Evolutionary conservation across 164 flowering plant species (phyloP), one percentile per base, ranked within the genome.

Genomic region (Piper longum): DNA sequence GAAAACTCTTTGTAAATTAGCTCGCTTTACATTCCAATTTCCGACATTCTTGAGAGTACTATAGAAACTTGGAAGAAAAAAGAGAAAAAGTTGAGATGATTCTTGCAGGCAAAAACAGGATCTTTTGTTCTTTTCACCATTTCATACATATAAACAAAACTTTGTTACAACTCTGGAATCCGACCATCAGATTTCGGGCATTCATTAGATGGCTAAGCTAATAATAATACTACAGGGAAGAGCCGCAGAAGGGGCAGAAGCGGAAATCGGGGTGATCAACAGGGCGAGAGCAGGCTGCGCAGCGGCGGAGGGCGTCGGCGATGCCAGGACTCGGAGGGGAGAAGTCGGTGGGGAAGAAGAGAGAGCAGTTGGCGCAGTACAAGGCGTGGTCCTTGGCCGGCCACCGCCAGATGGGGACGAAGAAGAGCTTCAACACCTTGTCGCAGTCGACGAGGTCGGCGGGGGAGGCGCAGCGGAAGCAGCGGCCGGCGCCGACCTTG

Each of bases 191-290:
- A 26, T 26, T 26, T 26, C 36, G 36, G 1, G 4, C 7, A 11
- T 8, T 39, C 26, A 17, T 58, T 11, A 55, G 1, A 4, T 18
- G 26, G 9, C 16, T 55, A 5, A 4, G 5, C 2, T 44, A 5
- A 9, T 5, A 9, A 5, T 44, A 5, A 5, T 5, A 42, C 77
- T 60, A 88, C 74, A 88, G 79, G 43, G 83, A 60, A 36, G 82
- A 69, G n/a, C 98, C 96, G 63, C 96, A 92, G 63, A 68, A 92
- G 62, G 98, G 98, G 76, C 98, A 89, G 81, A 86, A 92, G 4
- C 72, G 72, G 73, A 87, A 91, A 4, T 81, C 78, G 11, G 82
- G 67, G 56, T 26, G 36, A 26, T 84, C 86, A 36, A 88, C 87
- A 12, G 57, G 70, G 42, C 83, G 73, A 65, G 74, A 72, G 64